Conservation (phyloP, 1,284 basidiomycete species). For the Fomes fomentarius region DNA sequence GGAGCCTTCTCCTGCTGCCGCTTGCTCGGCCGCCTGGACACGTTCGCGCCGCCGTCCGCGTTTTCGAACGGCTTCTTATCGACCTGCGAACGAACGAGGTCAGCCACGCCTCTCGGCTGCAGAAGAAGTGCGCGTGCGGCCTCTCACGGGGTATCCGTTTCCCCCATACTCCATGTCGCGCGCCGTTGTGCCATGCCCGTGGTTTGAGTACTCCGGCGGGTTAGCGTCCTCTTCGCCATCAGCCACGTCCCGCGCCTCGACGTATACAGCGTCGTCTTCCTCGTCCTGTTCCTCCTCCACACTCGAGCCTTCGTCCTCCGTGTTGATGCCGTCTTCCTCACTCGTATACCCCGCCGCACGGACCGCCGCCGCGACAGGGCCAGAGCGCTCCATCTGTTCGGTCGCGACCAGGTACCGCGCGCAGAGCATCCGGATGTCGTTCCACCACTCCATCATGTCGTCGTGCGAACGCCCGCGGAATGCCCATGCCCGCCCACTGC, state of each 20-base stretch:
- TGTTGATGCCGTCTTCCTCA: constrained; percentile 74
- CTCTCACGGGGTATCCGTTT: constrained; percentile 74
- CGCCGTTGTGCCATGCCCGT: constrained; percentile 49
- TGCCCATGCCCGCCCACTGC: constrained; percentile 77
- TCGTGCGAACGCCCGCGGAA: constrained; percentile 92
- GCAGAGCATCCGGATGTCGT: constrained; percentile 95
- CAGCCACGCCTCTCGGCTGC: neutral
- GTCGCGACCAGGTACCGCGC: constrained; percentile 95
- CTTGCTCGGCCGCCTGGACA: constrained; percentile 52
- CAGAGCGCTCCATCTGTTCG: constrained; percentile 92
- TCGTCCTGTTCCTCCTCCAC: constrained; percentile 78
- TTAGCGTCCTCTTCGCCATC: constrained; percentile 40
- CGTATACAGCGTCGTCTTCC: constrained; percentile 50
- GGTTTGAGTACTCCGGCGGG: constrained; percentile 53
- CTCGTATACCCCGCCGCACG: constrained; percentile 84
- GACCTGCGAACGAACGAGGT: constrained; percentile 22
- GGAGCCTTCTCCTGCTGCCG: constrained; percentile 76
- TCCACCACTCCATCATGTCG: constrained; percentile 99
- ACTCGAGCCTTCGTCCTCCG: constrained; percentile 71
- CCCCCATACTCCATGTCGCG: constrained; percentile 20
- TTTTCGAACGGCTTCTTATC: constrained; percentile 32
- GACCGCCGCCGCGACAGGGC: constrained; percentile 93
- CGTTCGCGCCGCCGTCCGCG: constrained; percentile 34
- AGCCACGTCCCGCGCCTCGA: constrained; percentile 42
- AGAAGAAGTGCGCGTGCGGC: constrained; percentile 3